phyloP scores from a whole-genome alignment of 768 basidiomycete species.

The Suillus ampliporus region DNA sequence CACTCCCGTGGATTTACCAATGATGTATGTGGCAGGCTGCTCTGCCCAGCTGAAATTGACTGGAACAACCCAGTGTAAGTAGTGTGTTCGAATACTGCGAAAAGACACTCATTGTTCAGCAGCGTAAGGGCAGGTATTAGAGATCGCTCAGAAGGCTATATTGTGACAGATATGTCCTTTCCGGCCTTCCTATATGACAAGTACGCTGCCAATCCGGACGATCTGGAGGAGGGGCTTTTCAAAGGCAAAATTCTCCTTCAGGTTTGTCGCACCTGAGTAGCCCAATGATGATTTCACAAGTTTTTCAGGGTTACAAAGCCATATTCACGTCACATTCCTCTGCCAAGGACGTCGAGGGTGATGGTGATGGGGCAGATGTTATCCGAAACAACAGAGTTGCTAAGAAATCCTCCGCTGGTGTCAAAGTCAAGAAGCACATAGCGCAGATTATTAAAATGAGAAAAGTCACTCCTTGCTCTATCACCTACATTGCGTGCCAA shows the following conservation, averaged over 20 bases:
- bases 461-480: slow-evolving; percentile 19
- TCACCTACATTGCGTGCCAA: slow-evolving; percentile 28
- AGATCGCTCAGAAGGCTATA: slow-evolving; percentile 13
- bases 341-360: neutral
- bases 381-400: neutral
- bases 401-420: neutral
- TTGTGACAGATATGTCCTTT: slow-evolving; percentile 19
- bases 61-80: neutral
- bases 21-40: neutral
- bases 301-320: slow-evolving; percentile 17
- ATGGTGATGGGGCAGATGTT: slow-evolving; percentile 5
- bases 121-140: slow-evolving; percentile 9
- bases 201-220: neutral
- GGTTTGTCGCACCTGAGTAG: slow-evolving; percentile 13
- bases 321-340: slow-evolving; percentile 23
- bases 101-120: neutral
- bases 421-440: slow-evolving; percentile 5
- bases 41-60: neutral
- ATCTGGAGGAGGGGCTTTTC: slow-evolving; percentile 21
- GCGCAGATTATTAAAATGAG: slow-evolving; percentile 13
- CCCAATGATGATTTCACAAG: neutral
- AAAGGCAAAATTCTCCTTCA: slow-evolving; percentile 17
- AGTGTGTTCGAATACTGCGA: neutral
- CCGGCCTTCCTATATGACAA: slow-evolving; percentile 18
- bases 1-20: neutral